Evolutionary conservation across 306 rosid species (phyloP), one percentile per base, ranked within the genome.

Genomic region (Malus fusca): DNA sequence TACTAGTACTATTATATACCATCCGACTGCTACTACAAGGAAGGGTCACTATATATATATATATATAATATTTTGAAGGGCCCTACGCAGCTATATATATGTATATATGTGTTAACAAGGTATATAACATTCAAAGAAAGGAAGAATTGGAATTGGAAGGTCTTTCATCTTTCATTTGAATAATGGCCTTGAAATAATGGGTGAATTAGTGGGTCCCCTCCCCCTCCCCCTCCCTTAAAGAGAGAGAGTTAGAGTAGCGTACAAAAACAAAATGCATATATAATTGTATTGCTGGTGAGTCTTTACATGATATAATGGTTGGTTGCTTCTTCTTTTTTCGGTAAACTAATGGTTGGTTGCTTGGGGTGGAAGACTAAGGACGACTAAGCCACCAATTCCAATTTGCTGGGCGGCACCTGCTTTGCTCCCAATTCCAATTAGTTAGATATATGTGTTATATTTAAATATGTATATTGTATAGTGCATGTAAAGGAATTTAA

Each of bases 391-490:
- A 48, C 55, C 55, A 48, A 48, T 78, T 21, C 68, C 78, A 42
- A 79, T 67, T 74, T 67, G 79, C 30, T 67, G 66, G 78, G 61
- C 73, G 82, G 82, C 76, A 64, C 73, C 56, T 40, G 52, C 75
- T 69, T 77, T 23, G 62, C 73, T 70, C 42, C 68, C 68, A n/a
- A n/a, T n/a, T n/a, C n/a, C 53, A 46, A 46, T 14, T 44, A 44
- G 17, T 44, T 44, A 44, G 18, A 4, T 1, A 44, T 44, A 12
- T 44, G 51, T 44, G 51, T 12, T 44, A 25, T 25, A 14, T 4
- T 13, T 14, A 46, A 46, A 46, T 46, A 46, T 46, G 52, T 46
- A 17, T 46, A 46, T 46, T 46, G 52, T 46, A 46, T 46, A 17
- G 52, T 4, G 52, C 52, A 46, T 46, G 52, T 17, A 46, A 46